Evolutionary conservation across 2,329 filamentous ascomycete genomes (phyloP).

Genomic region (Diaporthe amygdali): DNA sequence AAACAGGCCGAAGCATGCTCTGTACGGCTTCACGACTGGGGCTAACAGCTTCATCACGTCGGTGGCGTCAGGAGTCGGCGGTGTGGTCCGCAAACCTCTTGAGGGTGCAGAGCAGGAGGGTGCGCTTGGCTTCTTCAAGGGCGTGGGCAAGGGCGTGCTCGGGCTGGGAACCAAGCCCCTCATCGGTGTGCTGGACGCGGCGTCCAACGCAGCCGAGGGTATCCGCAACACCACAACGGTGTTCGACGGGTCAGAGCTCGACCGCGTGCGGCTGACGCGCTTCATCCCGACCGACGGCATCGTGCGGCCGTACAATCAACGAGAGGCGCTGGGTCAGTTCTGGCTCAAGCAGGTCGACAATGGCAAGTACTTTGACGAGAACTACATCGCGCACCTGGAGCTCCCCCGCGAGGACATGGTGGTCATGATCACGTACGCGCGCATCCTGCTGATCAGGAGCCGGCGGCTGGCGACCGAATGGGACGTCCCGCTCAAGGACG

Average conservation of each 20-base stretch:
- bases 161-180: constrained; percentile 97
- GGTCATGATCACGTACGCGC: constrained; percentile 84
- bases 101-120: constrained; percentile 97
- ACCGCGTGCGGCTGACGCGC: constrained; percentile 90
- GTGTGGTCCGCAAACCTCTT: constrained; percentile 89
- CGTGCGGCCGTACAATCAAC: constrained; percentile 90
- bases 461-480: constrained; percentile 88
- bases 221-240: constrained; percentile 99
- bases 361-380: constrained; percentile 96
- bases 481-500: constrained; percentile 94
- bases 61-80: constrained; percentile 90
- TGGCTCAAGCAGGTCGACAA: constrained; percentile 99
- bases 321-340: constrained; percentile 94
- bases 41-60: constrained; percentile 95
- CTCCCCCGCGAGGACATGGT: constrained; percentile 87
- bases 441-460: constrained; percentile 89
- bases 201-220: constrained; percentile 94
- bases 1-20: constrained; percentile 94
- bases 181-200: constrained; percentile 95
- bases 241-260: constrained; percentile 92
- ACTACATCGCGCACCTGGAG: constrained; percentile 96
- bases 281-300: constrained; percentile 94
- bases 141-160: constrained; percentile 91
- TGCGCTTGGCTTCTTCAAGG: constrained; percentile 93
- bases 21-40: constrained; percentile 94